These are phyloP conservation scores for Aureobasidium sp. DNA, from an alignment of 2,329 filamentous ascomycete genomes.

Conservation along the genomic window DNA sequence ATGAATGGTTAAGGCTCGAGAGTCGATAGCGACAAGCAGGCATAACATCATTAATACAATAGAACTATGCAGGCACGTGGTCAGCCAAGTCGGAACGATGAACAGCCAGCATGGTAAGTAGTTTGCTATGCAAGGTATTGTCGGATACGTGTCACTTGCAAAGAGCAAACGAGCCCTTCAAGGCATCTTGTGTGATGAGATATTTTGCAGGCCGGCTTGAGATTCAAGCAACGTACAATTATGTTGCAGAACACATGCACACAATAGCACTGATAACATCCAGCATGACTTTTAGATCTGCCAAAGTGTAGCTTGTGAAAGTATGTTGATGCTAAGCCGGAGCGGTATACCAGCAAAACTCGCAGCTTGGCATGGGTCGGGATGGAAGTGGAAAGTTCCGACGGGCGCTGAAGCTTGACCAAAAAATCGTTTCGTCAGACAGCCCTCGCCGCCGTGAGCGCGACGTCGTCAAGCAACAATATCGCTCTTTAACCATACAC, in stretches of 20 bases:
- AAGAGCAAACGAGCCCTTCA: no score
- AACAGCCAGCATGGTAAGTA: not conserved
- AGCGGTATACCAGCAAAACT: not conserved
- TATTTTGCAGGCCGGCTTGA: not conserved
- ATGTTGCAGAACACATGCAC: not conserved
- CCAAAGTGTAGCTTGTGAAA: not conserved
- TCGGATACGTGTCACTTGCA: no score
- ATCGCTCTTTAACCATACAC: not conserved
- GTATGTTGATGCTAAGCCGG: not conserved
- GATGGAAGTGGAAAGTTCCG: slow-evolving; percentile 14
- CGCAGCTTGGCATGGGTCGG: not conserved
- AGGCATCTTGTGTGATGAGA: not conserved
- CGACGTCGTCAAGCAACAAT: not conserved
- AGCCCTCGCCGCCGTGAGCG: slow-evolving; percentile 6
- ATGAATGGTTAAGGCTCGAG: not conserved
- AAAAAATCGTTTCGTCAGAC: slow-evolving; percentile 14
- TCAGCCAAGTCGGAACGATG: not conserved
- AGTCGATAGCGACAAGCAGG: no score
- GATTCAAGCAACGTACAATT: not conserved
- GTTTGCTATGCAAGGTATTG: not conserved
- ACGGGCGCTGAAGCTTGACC: not conserved
- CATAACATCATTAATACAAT: not conserved
- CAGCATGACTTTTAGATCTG: not conserved
- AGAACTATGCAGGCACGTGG: not conserved
- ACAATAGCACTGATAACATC: not conserved